These are phyloP conservation scores for Tremellales sp. DNA, from an alignment of 1,284 basidiomycete genomes.

Conservation along the genomic window DNA sequence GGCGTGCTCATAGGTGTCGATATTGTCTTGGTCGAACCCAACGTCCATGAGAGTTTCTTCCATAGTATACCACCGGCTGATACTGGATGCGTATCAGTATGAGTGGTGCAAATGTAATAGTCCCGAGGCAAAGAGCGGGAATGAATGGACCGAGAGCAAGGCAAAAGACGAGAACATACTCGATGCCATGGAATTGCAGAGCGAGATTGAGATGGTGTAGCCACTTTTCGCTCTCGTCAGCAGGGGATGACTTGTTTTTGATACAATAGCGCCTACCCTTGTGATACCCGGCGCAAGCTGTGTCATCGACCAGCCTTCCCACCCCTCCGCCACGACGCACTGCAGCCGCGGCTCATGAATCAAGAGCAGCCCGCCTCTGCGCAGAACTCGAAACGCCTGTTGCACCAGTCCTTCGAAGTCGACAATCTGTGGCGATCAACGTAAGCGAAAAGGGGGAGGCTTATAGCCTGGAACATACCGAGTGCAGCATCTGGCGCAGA, in stretches of 20 bases:
- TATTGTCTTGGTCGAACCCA: conserved; percentile 13
- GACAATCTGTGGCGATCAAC: conserved; percentile 7
- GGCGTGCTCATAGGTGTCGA: conserved; percentile 12
- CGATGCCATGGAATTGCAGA: conserved; percentile 7
- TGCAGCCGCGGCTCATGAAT: conserved; percentile 17
- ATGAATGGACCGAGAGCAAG: background rate
- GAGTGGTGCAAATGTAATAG: background rate
- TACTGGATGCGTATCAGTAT: background rate
- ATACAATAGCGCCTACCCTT: conserved; percentile 5
- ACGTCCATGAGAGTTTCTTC: conserved; percentile 6
- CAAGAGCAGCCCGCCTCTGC: conserved; percentile 15
- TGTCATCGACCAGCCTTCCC: conserved; percentile 5
- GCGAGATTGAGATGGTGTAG: conserved; percentile 2
- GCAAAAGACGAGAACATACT: conserved; percentile 10
- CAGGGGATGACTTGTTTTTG: background rate
- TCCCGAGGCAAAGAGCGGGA: background rate
- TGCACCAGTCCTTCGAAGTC: conserved; percentile 8
- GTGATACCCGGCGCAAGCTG: conserved; percentile 9
- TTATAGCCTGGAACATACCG: conserved; percentile 6
- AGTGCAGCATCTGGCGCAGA: conserved; percentile 17
- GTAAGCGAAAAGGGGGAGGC: background rate
- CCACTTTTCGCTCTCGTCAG: background rate
- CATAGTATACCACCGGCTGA: conserved; percentile 10
- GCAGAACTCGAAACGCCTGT: conserved; percentile 15
- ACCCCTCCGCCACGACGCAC: conserved; percentile 5